These are phyloP conservation scores for Penicillium decumbens DNA, from an alignment of 2,329 filamentous ascomycete species.

Conservation along the genomic window DNA sequence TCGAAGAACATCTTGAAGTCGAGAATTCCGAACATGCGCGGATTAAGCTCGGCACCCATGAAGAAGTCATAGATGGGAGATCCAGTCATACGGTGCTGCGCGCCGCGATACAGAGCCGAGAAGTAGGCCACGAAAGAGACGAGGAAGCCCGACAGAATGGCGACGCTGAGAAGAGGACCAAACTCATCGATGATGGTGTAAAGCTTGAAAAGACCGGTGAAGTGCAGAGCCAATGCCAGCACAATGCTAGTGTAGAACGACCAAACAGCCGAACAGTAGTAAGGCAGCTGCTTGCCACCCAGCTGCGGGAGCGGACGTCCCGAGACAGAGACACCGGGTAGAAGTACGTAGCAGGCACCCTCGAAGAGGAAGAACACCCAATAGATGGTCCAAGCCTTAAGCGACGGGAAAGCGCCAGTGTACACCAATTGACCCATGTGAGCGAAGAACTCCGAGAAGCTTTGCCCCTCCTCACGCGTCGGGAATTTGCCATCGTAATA, in stretches of 20 bases:
- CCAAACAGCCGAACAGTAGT: constrained; percentile 88
- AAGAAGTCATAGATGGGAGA: constrained; percentile 81
- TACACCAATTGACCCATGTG: constrained; percentile 71
- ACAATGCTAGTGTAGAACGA: constrained; percentile 84
- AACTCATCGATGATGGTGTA: constrained; percentile 95
- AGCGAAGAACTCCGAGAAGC: constrained; percentile 63
- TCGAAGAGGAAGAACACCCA: constrained; percentile 90
- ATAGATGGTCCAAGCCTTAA: constrained; percentile 86
- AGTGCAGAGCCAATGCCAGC: constrained; percentile 67
- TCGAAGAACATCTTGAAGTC: constrained; percentile 97
- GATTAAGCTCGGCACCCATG: constrained; percentile 84
- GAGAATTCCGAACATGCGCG: constrained; percentile 74
- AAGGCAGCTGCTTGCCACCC: constrained; percentile 78
- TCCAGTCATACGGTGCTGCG: constrained; percentile 87
- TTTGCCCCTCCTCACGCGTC: constrained; percentile 60
- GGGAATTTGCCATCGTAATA: constrained; percentile 87
- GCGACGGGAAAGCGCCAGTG: constrained; percentile 75
- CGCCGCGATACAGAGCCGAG: constrained; percentile 73
- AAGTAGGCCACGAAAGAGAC: constrained; percentile 81
- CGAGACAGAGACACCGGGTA: constrained; percentile 82
- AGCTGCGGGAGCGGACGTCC: constrained; percentile 83
- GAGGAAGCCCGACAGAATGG: constrained; percentile 83
- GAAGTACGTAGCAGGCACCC: constrained; percentile 71
- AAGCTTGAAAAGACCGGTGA: constrained; percentile 77
- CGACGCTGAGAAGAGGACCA: constrained; percentile 84